Percentiles rank a stretch among this genome's conserved stretches.
These are phyloP conservation scores for Lagenaria siceraria DNA, from an alignment of 306 rosid species.

Conservation along the genomic window DNA sequence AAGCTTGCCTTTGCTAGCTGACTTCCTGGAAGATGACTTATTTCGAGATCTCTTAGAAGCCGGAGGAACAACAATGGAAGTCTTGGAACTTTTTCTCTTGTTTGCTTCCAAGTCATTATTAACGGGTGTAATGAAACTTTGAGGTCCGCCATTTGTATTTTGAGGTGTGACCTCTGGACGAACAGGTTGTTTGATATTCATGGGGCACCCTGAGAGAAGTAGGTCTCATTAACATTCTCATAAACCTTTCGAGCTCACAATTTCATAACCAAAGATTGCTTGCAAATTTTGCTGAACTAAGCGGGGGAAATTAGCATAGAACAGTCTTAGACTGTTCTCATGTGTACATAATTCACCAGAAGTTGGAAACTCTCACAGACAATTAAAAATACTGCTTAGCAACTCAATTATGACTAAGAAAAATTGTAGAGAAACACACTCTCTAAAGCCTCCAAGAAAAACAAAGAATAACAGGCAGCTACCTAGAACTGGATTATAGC, in stretches of 20 bases:
- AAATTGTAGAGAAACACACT: background rate
- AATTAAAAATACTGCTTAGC: background rate
- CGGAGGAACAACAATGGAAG: conserved; percentile 18
- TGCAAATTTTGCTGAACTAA: background rate
- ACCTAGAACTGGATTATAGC: background rate
- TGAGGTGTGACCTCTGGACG: conserved; percentile 29
- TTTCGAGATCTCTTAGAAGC: conserved; percentile 42
- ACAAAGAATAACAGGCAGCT: background rate
- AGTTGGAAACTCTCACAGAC: background rate
- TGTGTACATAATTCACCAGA: background rate
- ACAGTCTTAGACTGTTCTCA: background rate
- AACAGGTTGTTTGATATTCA: conserved; percentile 14
- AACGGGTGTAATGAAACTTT: conserved; percentile 26
- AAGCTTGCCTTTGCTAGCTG: conserved; percentile 26
- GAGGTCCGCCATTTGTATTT: conserved; percentile 23
- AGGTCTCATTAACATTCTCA: background rate
- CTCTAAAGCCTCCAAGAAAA: background rate
- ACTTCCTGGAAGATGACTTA: conserved; percentile 18
- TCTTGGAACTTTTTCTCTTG: conserved; percentile 39
- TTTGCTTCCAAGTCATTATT: conserved; percentile 12
- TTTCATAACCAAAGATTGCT: background rate
- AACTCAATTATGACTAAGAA: background rate
- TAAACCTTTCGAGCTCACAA: background rate
- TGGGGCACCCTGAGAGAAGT: conserved; percentile 20
- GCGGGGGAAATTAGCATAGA: background rate